phyloP scores from a whole-genome alignment of 371 early-diverging fungal genomes.

The Zancudomyces culisetae region DNA sequence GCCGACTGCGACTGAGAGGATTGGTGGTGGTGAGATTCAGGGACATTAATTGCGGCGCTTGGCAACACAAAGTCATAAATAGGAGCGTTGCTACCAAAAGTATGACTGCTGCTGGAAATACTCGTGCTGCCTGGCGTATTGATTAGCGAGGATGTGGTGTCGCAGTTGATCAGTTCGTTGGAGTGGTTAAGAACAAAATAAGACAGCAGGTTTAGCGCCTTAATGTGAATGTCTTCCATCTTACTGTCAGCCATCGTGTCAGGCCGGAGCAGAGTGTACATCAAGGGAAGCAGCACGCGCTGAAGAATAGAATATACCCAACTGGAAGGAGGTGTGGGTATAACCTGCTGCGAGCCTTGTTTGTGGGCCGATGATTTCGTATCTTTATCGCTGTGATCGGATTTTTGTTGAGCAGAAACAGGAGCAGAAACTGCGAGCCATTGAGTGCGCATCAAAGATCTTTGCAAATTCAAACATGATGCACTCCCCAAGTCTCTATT shows the following conservation, averaged over 20 bases:
- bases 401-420: neutral
- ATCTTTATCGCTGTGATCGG: neutral
- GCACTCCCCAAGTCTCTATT: neutral
- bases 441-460: neutral
- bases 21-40: neutral
- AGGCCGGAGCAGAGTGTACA: slow-evolving; percentile 34
- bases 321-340: neutral
- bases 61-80: too few relatives aligned
- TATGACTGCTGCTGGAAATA: neutral
- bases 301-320: slow-evolving; percentile 25
- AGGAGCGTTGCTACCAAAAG: neutral
- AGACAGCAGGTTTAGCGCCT: slow-evolving; percentile 18
- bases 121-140: neutral
- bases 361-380: neutral
- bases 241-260: slow-evolving; percentile 24
- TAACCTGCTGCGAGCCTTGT: neutral
- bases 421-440: neutral
- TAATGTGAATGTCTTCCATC: slow-evolving; percentile 26
- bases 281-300: slow-evolving; percentile 39
- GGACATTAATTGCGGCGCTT: neutral
- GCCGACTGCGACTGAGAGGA: slow-evolving; percentile 2
- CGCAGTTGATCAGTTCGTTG: slow-evolving; percentile 2
- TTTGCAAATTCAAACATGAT: neutral
- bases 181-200: slow-evolving; percentile 24
- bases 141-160: neutral